Conservation (phyloP, 2,329 filamentous ascomycete genomes). For the Trichothecium roseum region DNA sequence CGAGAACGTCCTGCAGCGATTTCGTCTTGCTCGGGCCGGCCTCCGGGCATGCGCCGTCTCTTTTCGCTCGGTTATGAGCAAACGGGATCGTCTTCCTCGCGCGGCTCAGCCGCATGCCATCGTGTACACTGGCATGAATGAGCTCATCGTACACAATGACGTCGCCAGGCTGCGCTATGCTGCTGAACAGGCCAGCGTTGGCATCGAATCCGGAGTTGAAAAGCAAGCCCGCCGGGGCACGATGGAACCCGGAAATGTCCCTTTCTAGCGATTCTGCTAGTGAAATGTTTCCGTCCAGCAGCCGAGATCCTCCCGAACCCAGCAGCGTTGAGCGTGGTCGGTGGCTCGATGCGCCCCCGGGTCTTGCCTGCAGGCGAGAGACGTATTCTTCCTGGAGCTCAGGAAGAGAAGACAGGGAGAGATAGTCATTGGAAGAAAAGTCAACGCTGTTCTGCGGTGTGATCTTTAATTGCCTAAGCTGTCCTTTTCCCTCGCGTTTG, state of each 20-base stretch:
- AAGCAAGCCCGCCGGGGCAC: constrained; percentile 32
- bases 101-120: constrained; percentile 60
- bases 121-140: constrained; percentile 69
- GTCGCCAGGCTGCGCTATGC: constrained; percentile 49
- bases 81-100: constrained; percentile 40
- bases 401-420: constrained; percentile 54
- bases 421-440: constrained; percentile 71
- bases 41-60: neutral
- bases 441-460: constrained; percentile 61
- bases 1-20: constrained; percentile 16
- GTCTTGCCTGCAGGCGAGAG: constrained; percentile 1
- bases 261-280: constrained; percentile 34
- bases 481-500: constrained; percentile 19
- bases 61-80: constrained; percentile 40
- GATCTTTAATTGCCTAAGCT: constrained; percentile 36
- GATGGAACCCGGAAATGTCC: constrained; percentile 36
- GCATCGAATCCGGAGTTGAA: constrained; percentile 56
- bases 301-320: constrained; percentile 42
- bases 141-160: constrained; percentile 62
- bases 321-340: constrained; percentile 17
- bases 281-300: constrained; percentile 39
- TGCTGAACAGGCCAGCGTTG: constrained; percentile 52
- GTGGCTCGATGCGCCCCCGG: constrained; percentile 6
- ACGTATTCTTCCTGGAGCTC: constrained; percentile 55
- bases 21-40: neutral